Conservation (phyloP, 2,329 filamentous ascomycete species). For the Cordyceps farinosa region DNA sequence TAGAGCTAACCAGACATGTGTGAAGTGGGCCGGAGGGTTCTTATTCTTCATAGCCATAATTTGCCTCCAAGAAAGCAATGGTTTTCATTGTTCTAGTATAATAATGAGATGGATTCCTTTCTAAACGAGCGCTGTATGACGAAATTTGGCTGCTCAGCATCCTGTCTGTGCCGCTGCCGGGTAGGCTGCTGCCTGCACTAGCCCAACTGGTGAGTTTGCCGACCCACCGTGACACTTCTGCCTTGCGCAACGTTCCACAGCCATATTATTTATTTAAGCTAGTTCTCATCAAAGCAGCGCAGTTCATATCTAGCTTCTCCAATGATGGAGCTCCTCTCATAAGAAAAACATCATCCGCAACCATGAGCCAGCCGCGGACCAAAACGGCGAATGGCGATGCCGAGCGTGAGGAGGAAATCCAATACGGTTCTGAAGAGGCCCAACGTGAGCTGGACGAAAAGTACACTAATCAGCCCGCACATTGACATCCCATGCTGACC, state of each 20-base stretch:
- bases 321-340: not conserved
- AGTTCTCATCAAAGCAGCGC: not conserved
- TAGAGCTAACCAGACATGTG: no score
- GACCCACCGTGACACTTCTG: conserved; percentile 9
- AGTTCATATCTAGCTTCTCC: not conserved
- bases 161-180: no score
- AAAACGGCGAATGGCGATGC: conserved; percentile 37
- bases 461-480: conserved; percentile 24
- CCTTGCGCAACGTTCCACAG: conserved; percentile 5
- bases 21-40: no score
- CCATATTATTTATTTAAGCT: not conserved
- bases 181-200: no score
- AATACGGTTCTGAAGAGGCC: conserved; percentile 42
- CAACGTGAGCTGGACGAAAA: conserved; percentile 44
- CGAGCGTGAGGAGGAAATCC: conserved; percentile 47
- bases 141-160: no score
- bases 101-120: no score
- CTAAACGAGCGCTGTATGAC: no score
- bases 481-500: conserved; percentile 21
- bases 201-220: no score
- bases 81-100: no score
- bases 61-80: no score
- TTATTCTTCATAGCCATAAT: no score
- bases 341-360: not conserved
- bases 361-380: conserved; percentile 27